Evolutionary conservation across 1,139 yeast genomes (phyloP).

Genomic region (Meyerozyma guilliermondii): DNA sequence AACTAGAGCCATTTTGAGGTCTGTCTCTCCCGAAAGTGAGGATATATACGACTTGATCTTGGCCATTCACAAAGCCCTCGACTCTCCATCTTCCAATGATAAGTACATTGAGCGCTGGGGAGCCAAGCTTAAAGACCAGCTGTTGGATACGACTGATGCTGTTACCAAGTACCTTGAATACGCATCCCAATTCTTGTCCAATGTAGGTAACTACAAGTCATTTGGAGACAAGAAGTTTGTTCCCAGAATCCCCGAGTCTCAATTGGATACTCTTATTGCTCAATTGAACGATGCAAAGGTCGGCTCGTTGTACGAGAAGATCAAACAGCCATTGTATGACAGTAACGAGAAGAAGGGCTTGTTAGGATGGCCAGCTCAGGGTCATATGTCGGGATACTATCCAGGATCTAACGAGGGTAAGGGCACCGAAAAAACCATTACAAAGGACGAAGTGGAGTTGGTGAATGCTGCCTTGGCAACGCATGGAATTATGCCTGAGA

Average conservation of each 20-base stretch:
- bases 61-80: constrained; percentile 46
- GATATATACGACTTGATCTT: constrained; percentile 64
- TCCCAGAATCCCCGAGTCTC: constrained; percentile 49
- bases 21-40: constrained; percentile 84
- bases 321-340: constrained; percentile 48
- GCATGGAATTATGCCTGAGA: constrained; percentile 72
- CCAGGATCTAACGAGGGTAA: constrained; percentile 26
- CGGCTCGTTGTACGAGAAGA: constrained; percentile 34
- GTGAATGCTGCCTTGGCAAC: constrained; percentile 60
- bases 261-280: constrained; percentile 45
- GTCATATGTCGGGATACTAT: constrained; percentile 74
- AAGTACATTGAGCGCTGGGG: constrained; percentile 34
- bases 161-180: constrained; percentile 63
- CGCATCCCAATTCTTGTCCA: constrained; percentile 72
- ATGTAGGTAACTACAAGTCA: constrained; percentile 82
- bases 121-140: constrained; percentile 10
- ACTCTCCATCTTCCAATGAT: constrained; percentile 37
- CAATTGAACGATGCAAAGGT: constrained; percentile 34
- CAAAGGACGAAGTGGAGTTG: constrained; percentile 59
- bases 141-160: constrained; percentile 24
- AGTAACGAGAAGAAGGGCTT: constrained; percentile 40
- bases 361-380: constrained; percentile 75
- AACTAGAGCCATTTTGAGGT: constrained; percentile 69
- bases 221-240: constrained; percentile 86
- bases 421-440: constrained; percentile 25